Evolutionary conservation across 129 eudicot species (phyloP), one percentile per base, ranked within the genome.

Genomic region (Flaveria trinervia): DNA sequence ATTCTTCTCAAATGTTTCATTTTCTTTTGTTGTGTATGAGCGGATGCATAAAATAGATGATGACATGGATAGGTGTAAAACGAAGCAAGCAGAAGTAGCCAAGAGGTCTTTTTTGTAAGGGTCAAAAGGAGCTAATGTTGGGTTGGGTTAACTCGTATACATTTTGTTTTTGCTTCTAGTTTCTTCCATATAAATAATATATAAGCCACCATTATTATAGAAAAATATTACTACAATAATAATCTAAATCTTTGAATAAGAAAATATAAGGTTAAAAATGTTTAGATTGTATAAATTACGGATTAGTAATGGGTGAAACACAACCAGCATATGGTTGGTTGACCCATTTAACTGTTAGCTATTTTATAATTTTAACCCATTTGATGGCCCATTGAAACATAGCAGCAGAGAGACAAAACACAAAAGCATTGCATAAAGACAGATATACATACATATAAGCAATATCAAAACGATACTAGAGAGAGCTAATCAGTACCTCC

Each of bases 401-500:
- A 52, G 60, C 60, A 52, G 17, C 23, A n/a, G 22, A 52, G 1
- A 56, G 12, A 56, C 10, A 4, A 11, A 9, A 56, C 23, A 4
- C 4, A 9, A 56, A 56, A 56, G 14, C 62, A 56, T 36, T 18
- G 62, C 28, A 17, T 56, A 56, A 7, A 8, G 28, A 18, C 28
- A 56, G 26, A 56, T 20, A 56, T 56, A 17, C 57, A 56, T 56
- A 20, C 16, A 56, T 56, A 18, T 14, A 56, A 1, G 64, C 15
- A 7, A 56, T 56, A 56, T 17, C 9, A 51, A 2, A 56, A 1
- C 13, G 66, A 60, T 60, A 60, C 9, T 25, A 52, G 15, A 68
- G 60, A 71, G 41, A 72, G 41, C 14, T 55, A 78, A 67, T 25
- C 23, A 18, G 13, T 85, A 94, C 99, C 99, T 95, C 99, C 99